Base-by-base conservation (phyloP, 768 basidiomycete species). In the Suillus alpinus region DNA sequence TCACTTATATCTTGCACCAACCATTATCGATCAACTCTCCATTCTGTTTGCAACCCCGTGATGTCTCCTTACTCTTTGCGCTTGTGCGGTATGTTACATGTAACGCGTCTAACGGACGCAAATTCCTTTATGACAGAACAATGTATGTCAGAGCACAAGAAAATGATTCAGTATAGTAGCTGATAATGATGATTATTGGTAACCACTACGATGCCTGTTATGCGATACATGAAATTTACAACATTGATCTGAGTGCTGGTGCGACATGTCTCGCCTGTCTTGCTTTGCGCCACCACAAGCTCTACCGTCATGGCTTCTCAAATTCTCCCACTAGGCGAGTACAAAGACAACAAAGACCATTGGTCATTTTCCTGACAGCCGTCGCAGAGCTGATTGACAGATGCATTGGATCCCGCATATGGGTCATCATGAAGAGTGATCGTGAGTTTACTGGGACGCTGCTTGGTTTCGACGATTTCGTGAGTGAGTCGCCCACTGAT, bases 381-480 rank as follows among this genome's bases (percentile, higher is more conserved):
- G 9, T 51, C 34, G 57, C 65, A 95, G 96, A 98, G 74, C 82
- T 99, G 47, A 96, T 99, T 69, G 96, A 99, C 75, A 85, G 92
- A 73, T 98, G 96, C 72, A 98, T 98, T 72, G 96, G 96, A 59
- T 96, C 94, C 37, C 86, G 87, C 53, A 95, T 98, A 71, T 97
- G 94, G 93, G 96, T 98, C 68, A 87, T 98, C 73, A 98, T 97
- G 94, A 98, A 98, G 79, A 88, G 83, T 67, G 95, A 99, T 63
- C 89, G 94, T 50, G 96, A 99, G 78, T 99, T 98, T 77, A 92
- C 91, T 26, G 96, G 96, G 12, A 97, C 88, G 3, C 80, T 99
- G 44, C 82, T 96, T 37, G 96, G 96, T 2, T 99, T 99, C 68
- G 96, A 99, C 73, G 96, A 99, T 76, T 99, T 96, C 75, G 96